These are phyloP conservation scores for Diplodia corticola DNA, from an alignment of 2,329 filamentous ascomycete species.

Conservation along the genomic window DNA sequence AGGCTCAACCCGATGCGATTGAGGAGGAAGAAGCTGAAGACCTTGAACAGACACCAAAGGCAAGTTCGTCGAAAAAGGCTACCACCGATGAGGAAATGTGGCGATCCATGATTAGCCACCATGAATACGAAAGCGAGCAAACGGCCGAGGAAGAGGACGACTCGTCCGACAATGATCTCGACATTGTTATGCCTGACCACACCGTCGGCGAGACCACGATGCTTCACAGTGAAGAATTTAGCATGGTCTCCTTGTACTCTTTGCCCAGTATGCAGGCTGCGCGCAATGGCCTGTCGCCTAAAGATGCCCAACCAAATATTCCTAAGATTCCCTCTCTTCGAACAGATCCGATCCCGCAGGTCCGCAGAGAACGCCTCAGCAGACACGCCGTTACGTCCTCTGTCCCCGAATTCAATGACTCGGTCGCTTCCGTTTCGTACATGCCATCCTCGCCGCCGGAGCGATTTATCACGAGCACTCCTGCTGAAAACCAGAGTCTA, in stretches of 20 bases:
- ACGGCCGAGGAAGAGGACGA: slow-evolving; percentile 17
- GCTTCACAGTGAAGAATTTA: slow-evolving; percentile 52
- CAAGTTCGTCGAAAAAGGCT: background rate
- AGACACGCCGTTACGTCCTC: slow-evolving; percentile 7
- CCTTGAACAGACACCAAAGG: background rate
- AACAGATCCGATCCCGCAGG: slow-evolving; percentile 14
- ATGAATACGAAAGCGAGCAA: slow-evolving; percentile 7
- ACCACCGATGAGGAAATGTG: slow-evolving; percentile 17
- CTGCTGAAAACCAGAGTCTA: slow-evolving; percentile 29
- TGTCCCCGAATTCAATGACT: slow-evolving; percentile 13
- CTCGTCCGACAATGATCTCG: slow-evolving; percentile 10
- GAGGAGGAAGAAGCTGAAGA: background rate
- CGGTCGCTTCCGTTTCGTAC: slow-evolving; percentile 18
- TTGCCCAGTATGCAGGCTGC: slow-evolving; percentile 38
- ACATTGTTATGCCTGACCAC: slow-evolving; percentile 17
- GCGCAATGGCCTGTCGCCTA: slow-evolving; percentile 26
- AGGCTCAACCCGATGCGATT: background rate
- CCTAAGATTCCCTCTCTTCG: background rate
- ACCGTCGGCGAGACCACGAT: slow-evolving; percentile 46
- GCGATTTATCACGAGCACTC: slow-evolving; percentile 32
- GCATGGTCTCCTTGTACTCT: slow-evolving; percentile 52
- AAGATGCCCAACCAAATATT: too few relatives aligned
- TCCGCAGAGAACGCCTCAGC: background rate
- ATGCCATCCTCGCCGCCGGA: slow-evolving; percentile 27
- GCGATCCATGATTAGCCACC: slow-evolving; percentile 17